These are phyloP conservation scores for Amorphotheca resinae DNA, from an alignment of 495 filamentous ascomycete species.

Conservation along the genomic window DNA sequence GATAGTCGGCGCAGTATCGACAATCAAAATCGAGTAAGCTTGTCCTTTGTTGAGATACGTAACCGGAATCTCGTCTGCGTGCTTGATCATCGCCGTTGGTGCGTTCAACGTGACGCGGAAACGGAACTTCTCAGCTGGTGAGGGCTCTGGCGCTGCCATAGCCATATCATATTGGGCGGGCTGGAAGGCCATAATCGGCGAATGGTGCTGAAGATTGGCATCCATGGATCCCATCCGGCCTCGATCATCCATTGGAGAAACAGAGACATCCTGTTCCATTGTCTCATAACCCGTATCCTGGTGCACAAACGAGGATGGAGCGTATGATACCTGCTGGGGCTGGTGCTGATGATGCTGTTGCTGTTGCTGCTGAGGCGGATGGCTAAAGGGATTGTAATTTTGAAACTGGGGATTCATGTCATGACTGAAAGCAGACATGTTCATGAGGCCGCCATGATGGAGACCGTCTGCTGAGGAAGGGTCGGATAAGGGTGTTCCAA, in stretches of 20 bases:
- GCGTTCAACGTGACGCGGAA: constrained; percentile 85
- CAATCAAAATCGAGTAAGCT: constrained; percentile 67
- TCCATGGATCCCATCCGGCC: constrained; percentile 38
- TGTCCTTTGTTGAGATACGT: constrained; percentile 98
- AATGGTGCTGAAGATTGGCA: constrained; percentile 35
- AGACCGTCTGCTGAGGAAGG: constrained; percentile 49
- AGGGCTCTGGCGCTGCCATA: constrained; percentile 28
- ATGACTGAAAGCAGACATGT: constrained; percentile 37
- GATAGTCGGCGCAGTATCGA: constrained; percentile 47
- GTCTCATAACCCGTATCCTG: constrained; percentile 65
- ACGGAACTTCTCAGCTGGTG: constrained; percentile 59
- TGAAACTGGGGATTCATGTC: constrained; percentile 57
- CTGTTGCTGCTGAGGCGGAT: constrained; percentile 48
- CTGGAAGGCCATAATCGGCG: constrained; percentile 33
- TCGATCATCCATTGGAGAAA: constrained; percentile 44
- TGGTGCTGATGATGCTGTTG: constrained; percentile 30
- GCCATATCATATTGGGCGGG: constrained; percentile 28
- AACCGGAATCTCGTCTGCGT: constrained; percentile 75
- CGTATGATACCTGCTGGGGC: constrained; percentile 41
- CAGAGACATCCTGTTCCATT: constrained; percentile 59
- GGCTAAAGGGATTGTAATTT: constrained; percentile 60
- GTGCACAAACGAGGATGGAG: constrained; percentile 69
- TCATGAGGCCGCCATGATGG: constrained; percentile 44
- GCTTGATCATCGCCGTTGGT: constrained; percentile 91
- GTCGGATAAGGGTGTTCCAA: constrained; percentile 78